Conservation (phyloP, 1,139 yeast genomes). For the Saccharomyces hybrid region DNA sequence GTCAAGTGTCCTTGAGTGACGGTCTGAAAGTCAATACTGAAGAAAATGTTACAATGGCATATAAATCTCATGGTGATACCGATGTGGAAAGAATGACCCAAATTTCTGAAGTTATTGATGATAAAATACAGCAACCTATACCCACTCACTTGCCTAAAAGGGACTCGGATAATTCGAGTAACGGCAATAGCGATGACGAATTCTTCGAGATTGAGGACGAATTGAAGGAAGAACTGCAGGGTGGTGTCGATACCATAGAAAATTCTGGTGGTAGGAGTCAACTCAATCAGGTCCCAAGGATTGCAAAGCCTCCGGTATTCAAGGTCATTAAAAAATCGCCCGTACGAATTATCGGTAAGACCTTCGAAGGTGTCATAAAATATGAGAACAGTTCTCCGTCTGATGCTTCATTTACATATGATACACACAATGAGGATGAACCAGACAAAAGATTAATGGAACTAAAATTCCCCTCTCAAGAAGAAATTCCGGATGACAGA, state of each 20-base stretch:
- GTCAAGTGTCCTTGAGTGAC: constrained; percentile 18
- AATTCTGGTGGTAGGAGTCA: background rate
- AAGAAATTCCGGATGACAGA: constrained; percentile 10
- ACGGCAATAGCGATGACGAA: background rate
- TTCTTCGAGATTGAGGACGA: background rate
- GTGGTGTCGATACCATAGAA: background rate
- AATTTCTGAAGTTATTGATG: background rate
- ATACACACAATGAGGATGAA: constrained; percentile 7
- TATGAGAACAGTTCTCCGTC: constrained; percentile 6
- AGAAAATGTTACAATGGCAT: background rate
- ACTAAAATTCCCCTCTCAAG: constrained; percentile 17
- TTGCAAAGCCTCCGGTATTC: constrained; percentile 2
- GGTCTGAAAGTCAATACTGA: constrained; percentile 5
- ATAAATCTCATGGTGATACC: background rate
- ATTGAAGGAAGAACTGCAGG: background rate
- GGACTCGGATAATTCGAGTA: background rate
- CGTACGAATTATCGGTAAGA: constrained; percentile 3
- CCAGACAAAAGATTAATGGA: constrained; percentile 16
- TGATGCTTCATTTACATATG: constrained; percentile 17
- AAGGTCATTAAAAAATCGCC: constrained; percentile 13
- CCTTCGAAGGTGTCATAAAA: background rate
- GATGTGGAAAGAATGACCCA: background rate
- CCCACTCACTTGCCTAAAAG: background rate
- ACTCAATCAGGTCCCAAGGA: background rate
- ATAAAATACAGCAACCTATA: background rate